phyloP scores from a whole-genome alignment of 1,284 basidiomycete genomes.

The Fomitopsis betulina region DNA sequence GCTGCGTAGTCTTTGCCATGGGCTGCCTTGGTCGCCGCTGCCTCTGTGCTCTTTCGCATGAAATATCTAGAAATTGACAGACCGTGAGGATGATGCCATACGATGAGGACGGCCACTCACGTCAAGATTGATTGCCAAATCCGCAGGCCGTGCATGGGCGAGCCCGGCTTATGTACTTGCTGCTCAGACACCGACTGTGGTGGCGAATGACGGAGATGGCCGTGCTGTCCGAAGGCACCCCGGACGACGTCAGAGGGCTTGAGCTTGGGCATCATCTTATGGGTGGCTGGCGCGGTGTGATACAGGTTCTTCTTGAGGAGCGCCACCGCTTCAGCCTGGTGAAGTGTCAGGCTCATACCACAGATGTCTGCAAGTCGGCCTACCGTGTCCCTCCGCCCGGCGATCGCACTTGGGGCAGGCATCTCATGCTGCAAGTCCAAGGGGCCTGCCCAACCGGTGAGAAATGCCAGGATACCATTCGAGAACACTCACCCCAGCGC shows the following conservation, averaged over 20 bases:
- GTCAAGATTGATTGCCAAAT: slow-evolving; percentile 51
- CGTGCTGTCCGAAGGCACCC: slow-evolving; percentile 46
- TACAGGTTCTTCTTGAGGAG: slow-evolving; percentile 55
- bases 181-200: slow-evolving; percentile 56
- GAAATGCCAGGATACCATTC: too few species aligned
- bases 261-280: slow-evolving; percentile 47
- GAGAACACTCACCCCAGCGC: slow-evolving; percentile 22
- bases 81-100: too few species aligned
- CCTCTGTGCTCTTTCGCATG: slow-evolving; percentile 40
- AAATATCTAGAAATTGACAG: slow-evolving; percentile 33
- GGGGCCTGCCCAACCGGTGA: slow-evolving; percentile 31
- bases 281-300: slow-evolving; percentile 50
- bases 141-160: slow-evolving; percentile 47
- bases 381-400: slow-evolving; percentile 56
- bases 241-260: slow-evolving; percentile 40
- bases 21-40: slow-evolving; percentile 33
- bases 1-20: slow-evolving; percentile 27
- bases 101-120: slow-evolving; percentile 22
- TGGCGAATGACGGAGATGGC: slow-evolving; percentile 45
- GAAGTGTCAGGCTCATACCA: background rate
- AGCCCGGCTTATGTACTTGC: slow-evolving; percentile 37
- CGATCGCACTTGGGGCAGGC: slow-evolving; percentile 62
- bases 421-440: slow-evolving; percentile 53
- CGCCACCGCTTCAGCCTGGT: slow-evolving; percentile 49
- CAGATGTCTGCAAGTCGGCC: slow-evolving; percentile 13